Conservation (phyloP, 2,329 filamentous ascomycete genomes). For the Xylaria sp. region DNA sequence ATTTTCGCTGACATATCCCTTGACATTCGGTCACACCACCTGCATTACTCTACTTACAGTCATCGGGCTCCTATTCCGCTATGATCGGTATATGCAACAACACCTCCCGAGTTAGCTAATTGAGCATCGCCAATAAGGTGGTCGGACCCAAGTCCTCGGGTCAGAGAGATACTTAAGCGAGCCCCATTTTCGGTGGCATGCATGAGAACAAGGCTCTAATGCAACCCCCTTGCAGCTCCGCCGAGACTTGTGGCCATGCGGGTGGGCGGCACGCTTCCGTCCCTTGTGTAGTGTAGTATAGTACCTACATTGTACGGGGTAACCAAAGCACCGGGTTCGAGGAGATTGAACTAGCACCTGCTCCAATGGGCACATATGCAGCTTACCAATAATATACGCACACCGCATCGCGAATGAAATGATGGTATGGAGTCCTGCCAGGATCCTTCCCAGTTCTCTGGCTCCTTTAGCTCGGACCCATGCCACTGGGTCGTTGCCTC, state of each 20-base stretch:
- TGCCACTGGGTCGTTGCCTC: slow-evolving; percentile 8
- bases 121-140: neutral
- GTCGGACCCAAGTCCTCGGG: slow-evolving; percentile 22
- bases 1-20: neutral
- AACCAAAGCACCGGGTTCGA: slow-evolving; percentile 19
- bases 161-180: neutral
- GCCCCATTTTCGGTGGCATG: slow-evolving; percentile 2
- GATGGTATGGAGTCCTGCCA: neutral
- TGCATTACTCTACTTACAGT: neutral
- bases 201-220: neutral
- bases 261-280: slow-evolving; percentile 2
- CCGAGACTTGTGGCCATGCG: neutral
- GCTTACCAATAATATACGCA: slow-evolving; percentile 16
- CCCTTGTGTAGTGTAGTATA: too few species aligned
- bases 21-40: slow-evolving; percentile 10
- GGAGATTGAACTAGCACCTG: neutral
- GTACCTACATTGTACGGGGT: slow-evolving; percentile 7
- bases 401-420: slow-evolving; percentile 9
- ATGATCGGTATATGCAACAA: neutral
- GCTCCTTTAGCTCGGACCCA: slow-evolving; percentile 3
- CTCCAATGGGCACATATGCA: neutral
- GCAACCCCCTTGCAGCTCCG: neutral
- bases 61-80: slow-evolving; percentile 18
- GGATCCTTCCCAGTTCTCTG: slow-evolving; percentile 5
- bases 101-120: neutral